These are phyloP conservation scores for Diversispora epigaea DNA, from an alignment of 192 early-diverging fungal species.

Conservation along the genomic window DNA sequence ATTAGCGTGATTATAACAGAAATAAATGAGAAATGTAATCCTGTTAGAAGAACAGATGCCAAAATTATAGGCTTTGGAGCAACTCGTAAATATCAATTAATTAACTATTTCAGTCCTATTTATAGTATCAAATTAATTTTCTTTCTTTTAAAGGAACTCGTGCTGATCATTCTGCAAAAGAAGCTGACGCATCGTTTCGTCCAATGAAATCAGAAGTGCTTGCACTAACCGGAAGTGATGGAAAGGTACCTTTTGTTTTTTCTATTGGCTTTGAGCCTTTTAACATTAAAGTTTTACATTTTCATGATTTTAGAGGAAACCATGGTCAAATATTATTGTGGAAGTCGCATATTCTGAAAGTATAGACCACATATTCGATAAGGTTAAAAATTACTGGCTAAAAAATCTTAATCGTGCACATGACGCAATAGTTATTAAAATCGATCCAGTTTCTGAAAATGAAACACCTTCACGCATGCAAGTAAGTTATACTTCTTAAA, in stretches of 20 bases:
- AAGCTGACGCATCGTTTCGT: slow-evolving; percentile 13
- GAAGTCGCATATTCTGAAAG: slow-evolving; percentile 10
- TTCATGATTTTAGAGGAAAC: slow-evolving; percentile 16
- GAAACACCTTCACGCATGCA: not conserved
- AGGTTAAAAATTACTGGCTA: slow-evolving; percentile 6
- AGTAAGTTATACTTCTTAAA: slow-evolving; percentile 7
- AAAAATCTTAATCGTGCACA: not conserved
- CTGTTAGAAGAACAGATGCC: not conserved
- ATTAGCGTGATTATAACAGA: not conserved
- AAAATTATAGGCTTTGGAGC: not conserved
- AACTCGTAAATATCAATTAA: slow-evolving; percentile 8
- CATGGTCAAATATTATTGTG: slow-evolving; percentile 19
- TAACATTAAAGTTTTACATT: not conserved
- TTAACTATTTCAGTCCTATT: slow-evolving; percentile 16
- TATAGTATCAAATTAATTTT: slow-evolving; percentile 6
- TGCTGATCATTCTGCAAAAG: not conserved
- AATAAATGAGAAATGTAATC: not conserved
- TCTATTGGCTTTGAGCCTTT: slow-evolving; percentile 14
- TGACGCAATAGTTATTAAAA: slow-evolving; percentile 1
- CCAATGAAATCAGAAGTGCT: not conserved
- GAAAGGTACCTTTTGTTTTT: slow-evolving; percentile 14
- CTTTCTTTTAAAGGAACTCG: slow-evolving; percentile 12
- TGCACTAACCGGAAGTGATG: not conserved
- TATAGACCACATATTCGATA: not conserved
- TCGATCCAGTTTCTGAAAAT: not conserved